Percentiles rank a stretch among this genome's conserved stretches.
Evolutionary conservation across 164 flowering plant genomes (phyloP).

Genomic region (Berberis thunbergii): DNA sequence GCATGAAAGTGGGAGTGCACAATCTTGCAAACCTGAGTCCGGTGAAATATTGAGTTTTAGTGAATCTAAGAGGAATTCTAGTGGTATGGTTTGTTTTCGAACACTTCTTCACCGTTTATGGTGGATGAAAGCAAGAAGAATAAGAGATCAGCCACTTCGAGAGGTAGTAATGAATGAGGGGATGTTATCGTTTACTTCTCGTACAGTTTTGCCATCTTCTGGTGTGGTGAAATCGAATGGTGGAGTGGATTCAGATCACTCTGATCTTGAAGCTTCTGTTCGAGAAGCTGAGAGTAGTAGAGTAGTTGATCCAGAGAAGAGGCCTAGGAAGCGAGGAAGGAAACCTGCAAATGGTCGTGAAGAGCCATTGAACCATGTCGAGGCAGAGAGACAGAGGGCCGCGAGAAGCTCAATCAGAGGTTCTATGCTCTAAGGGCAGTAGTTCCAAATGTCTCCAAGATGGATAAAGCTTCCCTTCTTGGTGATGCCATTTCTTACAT

Average conservation of each 20-base stretch:
- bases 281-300: slow-evolving; percentile 59
- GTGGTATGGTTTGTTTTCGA: slow-evolving; percentile 30
- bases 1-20: slow-evolving; percentile 2
- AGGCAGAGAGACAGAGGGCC: slow-evolving; percentile 87
- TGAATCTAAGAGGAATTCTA: slow-evolving; percentile 41
- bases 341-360: slow-evolving; percentile 94
- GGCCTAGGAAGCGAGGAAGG: slow-evolving; percentile 76
- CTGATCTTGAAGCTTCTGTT: slow-evolving; percentile 83
- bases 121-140: slow-evolving; percentile 31
- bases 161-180: slow-evolving; percentile 69
- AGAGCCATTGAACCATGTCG: slow-evolving; percentile 90
- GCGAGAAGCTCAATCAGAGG: slow-evolving; percentile 91
- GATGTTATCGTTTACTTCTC: slow-evolving; percentile 67
- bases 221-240: slow-evolving; percentile 27
- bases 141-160: slow-evolving; percentile 40
- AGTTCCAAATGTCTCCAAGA: slow-evolving; percentile 92
- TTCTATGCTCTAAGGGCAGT: slow-evolving; percentile 87
- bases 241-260: slow-evolving; percentile 65
- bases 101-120: slow-evolving; percentile 18
- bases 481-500: slow-evolving; percentile 86
- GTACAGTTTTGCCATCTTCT: slow-evolving; percentile 46
- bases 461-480: slow-evolving; percentile 94
- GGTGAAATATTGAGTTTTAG: slow-evolving; percentile 80
- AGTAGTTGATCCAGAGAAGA: slow-evolving; percentile 57
- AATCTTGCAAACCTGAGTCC: slow-evolving; percentile 40